phyloP scores from a whole-genome alignment of 2,329 filamentous ascomycete species.

The Botrytis elliptica region DNA sequence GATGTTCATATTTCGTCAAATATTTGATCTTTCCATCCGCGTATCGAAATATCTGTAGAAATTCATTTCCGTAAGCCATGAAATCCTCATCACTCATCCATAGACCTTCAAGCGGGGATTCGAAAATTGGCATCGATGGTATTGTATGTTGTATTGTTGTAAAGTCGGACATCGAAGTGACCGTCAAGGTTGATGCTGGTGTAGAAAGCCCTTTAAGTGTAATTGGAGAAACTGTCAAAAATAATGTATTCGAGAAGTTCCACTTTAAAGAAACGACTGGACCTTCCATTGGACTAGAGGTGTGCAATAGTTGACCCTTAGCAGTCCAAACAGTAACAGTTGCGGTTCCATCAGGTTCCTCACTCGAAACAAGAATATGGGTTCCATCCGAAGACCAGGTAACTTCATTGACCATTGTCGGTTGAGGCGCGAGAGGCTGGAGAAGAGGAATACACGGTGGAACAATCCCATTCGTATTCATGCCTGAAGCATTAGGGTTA shows the following conservation, averaged over 20 bases:
- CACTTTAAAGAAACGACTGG: conserved; percentile 61
- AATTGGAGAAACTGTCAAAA: conserved; percentile 55
- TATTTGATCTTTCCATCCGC: conserved; percentile 48
- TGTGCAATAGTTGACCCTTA: conserved; percentile 52
- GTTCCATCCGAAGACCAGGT: conserved; percentile 59
- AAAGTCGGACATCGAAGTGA: conserved; percentile 43
- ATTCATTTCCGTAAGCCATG: conserved; percentile 56
- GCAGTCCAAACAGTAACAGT: conserved; percentile 56
- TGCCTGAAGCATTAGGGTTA: background rate
- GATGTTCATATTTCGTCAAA: conserved; percentile 52
- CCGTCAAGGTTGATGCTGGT: conserved; percentile 52
- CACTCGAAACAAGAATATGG: conserved; percentile 57
- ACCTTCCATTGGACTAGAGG: conserved; percentile 58
- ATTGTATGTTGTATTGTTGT: conserved; percentile 47
- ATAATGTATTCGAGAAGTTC: conserved; percentile 55
- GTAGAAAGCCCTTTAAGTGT: conserved; percentile 47
- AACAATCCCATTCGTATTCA: conserved; percentile 25
- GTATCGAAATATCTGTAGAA: conserved; percentile 51
- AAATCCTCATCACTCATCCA: conserved; percentile 62
- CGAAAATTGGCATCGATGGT: conserved; percentile 49
- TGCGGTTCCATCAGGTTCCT: conserved; percentile 48
- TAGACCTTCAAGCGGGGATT: conserved; percentile 55
- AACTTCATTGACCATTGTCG: conserved; percentile 57
- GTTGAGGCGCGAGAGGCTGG: conserved; percentile 52
- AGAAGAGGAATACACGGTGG: conserved; percentile 47